Evolutionary conservation across 2,329 filamentous ascomycete genomes (phyloP).

Genomic region (Aspergillus bombycis): DNA sequence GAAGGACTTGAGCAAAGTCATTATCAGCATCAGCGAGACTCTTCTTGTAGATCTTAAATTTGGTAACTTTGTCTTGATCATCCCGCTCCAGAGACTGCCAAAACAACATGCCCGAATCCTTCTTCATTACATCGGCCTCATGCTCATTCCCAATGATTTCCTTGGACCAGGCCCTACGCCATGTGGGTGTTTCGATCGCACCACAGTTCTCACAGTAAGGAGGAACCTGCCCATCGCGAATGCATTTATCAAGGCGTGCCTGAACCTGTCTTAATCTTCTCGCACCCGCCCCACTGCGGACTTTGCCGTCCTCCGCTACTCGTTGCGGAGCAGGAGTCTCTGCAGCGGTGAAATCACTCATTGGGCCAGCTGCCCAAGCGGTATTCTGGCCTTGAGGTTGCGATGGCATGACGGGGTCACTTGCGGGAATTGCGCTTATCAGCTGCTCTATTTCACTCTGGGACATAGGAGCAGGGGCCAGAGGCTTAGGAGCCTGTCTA

Average conservation of each 20-base stretch:
- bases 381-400: slow-evolving; percentile 37
- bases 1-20: slow-evolving; percentile 71
- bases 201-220: slow-evolving; percentile 92
- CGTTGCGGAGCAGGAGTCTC: slow-evolving; percentile 39
- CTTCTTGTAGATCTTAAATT: slow-evolving; percentile 77
- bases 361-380: slow-evolving; percentile 45
- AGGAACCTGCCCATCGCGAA: slow-evolving; percentile 81
- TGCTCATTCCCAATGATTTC: slow-evolving; percentile 70
- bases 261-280: slow-evolving; percentile 69
- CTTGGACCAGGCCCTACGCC: slow-evolving; percentile 90
- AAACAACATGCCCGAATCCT: slow-evolving; percentile 73
- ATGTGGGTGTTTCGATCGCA: slow-evolving; percentile 92
- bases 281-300: slow-evolving; percentile 55
- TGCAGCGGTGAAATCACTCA: slow-evolving; percentile 49
- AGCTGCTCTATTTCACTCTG: slow-evolving; percentile 38
- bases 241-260: slow-evolving; percentile 58
- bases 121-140: slow-evolving; percentile 71
- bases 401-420: slow-evolving; percentile 50
- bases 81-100: slow-evolving; percentile 70
- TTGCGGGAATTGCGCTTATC: slow-evolving; percentile 47
- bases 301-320: slow-evolving; percentile 36
- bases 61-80: slow-evolving; percentile 62
- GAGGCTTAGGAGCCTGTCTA: slow-evolving; percentile 39
- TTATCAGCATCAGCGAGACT: slow-evolving; percentile 67
- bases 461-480: slow-evolving; percentile 42